phyloP scores from a whole-genome alignment of 495 filamentous ascomycete species.

The Extremus antarcticus region DNA sequence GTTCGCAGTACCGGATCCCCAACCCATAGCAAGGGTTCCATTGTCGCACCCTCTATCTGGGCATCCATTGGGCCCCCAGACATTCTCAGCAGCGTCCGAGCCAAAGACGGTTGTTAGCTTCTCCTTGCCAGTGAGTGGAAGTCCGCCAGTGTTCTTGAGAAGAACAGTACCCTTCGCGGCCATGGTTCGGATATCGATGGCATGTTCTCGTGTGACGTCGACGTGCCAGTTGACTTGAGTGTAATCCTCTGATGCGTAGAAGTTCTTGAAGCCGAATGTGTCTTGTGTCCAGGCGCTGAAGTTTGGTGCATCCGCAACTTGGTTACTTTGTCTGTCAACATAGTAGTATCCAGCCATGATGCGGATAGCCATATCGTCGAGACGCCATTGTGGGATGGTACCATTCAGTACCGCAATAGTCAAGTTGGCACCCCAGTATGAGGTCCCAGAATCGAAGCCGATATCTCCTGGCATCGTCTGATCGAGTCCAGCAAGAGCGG shows the following conservation, averaged over 20 bases:
- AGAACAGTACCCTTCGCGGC: slow-evolving; percentile 73
- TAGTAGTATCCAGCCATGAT: slow-evolving; percentile 94
- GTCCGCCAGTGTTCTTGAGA: slow-evolving; percentile 70
- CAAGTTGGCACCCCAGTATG: slow-evolving; percentile 81
- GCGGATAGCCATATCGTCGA: slow-evolving; percentile 86
- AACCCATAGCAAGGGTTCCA: slow-evolving; percentile 86
- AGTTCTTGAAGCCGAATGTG: slow-evolving; percentile 61
- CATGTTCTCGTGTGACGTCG: slow-evolving; percentile 71
- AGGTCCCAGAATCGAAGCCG: slow-evolving; percentile 55
- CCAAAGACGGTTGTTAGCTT: slow-evolving; percentile 73
- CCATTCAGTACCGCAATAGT: slow-evolving; percentile 81
- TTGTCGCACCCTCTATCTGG: slow-evolving; percentile 69
- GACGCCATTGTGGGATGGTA: slow-evolving; percentile 76
- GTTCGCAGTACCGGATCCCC: slow-evolving; percentile 77
- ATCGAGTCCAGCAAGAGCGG: slow-evolving; percentile 76
- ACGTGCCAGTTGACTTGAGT: slow-evolving; percentile 72
- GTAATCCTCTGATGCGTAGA: slow-evolving; percentile 46
- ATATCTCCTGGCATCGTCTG: slow-evolving; percentile 95
- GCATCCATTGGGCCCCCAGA: slow-evolving; percentile 77
- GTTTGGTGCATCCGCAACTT: slow-evolving; percentile 52
- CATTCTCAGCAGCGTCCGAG: slow-evolving; percentile 69
- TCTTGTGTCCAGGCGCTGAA: slow-evolving; percentile 79
- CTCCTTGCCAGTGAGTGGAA: slow-evolving; percentile 68
- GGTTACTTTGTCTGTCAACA: slow-evolving; percentile 56
- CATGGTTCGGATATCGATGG: slow-evolving; percentile 56